Evolutionary conservation across 2,329 filamentous ascomycete species (phyloP).

Genomic region (Colletotrichum eleusines): DNA sequence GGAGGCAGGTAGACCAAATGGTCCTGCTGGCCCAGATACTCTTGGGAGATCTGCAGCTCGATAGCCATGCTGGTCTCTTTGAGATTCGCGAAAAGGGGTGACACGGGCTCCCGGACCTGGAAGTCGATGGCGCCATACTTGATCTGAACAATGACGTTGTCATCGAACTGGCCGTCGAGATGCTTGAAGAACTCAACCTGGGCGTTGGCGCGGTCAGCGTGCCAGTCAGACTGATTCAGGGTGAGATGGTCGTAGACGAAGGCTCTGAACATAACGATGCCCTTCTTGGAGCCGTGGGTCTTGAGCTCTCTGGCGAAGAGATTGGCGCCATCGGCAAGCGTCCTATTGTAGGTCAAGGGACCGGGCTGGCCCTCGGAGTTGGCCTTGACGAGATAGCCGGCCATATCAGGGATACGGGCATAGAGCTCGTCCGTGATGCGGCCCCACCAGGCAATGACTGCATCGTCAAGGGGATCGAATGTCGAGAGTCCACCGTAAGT

Average conservation of each 20-base stretch:
- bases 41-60: conserved; percentile 75
- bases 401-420: conserved; percentile 72
- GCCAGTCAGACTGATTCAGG: conserved; percentile 69
- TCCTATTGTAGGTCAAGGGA: conserved; percentile 76
- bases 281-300: conserved; percentile 60
- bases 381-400: conserved; percentile 78
- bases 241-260: conserved; percentile 73
- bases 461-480: conserved; percentile 73
- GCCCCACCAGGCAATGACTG: conserved; percentile 73
- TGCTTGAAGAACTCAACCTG: conserved; percentile 75
- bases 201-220: conserved; percentile 76
- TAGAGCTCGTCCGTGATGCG: conserved; percentile 72
- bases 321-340: conserved; percentile 75
- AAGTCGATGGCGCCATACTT: conserved; percentile 83
- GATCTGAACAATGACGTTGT: conserved; percentile 79
- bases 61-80: conserved; percentile 63
- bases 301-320: conserved; percentile 72
- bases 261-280: conserved; percentile 77
- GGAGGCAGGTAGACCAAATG: conserved; percentile 77
- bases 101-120: conserved; percentile 76
- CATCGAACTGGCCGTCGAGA: conserved; percentile 74
- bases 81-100: conserved; percentile 71
- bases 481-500: conserved; percentile 67
- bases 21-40: conserved; percentile 78
- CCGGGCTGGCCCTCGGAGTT: conserved; percentile 80